phyloP scores from a whole-genome alignment of 1,284 basidiomycete genomes.

The Abortiporus biennis region DNA sequence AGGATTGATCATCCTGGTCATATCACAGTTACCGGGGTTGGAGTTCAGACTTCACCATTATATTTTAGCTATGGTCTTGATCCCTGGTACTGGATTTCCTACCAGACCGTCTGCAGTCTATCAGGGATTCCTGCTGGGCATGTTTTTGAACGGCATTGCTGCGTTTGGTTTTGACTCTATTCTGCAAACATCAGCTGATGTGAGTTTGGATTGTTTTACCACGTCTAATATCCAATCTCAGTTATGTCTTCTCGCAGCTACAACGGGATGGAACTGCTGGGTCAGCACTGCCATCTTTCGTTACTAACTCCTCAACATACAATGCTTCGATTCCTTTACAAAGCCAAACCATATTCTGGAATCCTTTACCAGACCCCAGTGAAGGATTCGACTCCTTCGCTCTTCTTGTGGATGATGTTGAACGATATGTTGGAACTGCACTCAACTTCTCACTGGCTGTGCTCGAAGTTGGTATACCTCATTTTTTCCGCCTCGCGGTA shows the following conservation, averaged over 20 bases:
- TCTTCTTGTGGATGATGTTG: conserved; percentile 81
- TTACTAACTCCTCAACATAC: conserved; percentile 65
- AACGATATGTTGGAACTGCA: conserved; percentile 62
- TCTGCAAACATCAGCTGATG: conserved; percentile 70
- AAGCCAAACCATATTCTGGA: conserved; percentile 64
- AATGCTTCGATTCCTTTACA: conserved; percentile 47
- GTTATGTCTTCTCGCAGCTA: conserved; percentile 36
- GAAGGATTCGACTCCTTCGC: conserved; percentile 73
- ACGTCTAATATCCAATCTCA: conserved; percentile 4
- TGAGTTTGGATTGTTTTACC: conserved; percentile 27
- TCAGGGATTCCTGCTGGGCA: conserved; percentile 76
- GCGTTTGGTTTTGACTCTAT: conserved; percentile 80
- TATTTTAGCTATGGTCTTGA: conserved; percentile 67
- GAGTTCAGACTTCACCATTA: conserved; percentile 70
- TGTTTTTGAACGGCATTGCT: conserved; percentile 75
- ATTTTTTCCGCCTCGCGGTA: conserved; percentile 82
- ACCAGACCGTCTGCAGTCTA: conserved; percentile 75
- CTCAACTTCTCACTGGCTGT: conserved; percentile 64
- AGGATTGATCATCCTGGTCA: conserved; percentile 58
- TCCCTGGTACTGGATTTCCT: conserved; percentile 78
- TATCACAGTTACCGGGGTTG: conserved; percentile 67
- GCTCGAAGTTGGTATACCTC: conserved; percentile 57
- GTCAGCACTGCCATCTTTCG: conserved; percentile 63
- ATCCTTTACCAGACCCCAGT: conserved; percentile 34
- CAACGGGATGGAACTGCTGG: conserved; percentile 69